Percentiles rank a stretch among this genome's conserved stretches.
Conservation (phyloP, 2,329 filamentous ascomycete species). For the Rachicladosporium sp. region DNA sequence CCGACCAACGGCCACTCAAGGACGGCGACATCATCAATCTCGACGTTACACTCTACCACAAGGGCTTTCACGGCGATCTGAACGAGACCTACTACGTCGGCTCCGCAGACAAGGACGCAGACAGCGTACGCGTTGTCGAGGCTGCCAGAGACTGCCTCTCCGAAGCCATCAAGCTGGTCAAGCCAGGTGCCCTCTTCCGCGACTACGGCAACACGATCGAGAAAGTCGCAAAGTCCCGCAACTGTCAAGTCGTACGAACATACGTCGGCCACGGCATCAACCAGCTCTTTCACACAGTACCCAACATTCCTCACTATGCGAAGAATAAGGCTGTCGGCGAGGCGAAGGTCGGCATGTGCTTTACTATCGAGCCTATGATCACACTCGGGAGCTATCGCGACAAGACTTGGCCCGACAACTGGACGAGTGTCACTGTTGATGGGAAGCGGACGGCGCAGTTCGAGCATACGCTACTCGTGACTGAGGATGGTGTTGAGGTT, state of each 20-base stretch:
- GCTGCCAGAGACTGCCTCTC: constrained; percentile 76
- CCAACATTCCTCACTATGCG: constrained; percentile 88
- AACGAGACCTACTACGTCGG: constrained; percentile 98
- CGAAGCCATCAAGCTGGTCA: constrained; percentile 81
- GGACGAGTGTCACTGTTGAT: constrained; percentile 86
- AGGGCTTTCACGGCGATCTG: constrained; percentile 83
- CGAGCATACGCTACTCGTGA: constrained; percentile 70
- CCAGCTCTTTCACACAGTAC: constrained; percentile 77
- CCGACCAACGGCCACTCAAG: constrained; percentile 68
- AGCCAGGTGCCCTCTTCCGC: constrained; percentile 78
- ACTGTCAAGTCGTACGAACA: constrained; percentile 81
- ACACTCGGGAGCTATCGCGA: constrained; percentile 78
- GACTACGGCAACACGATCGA: constrained; percentile 90
- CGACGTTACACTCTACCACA: constrained; percentile 83
- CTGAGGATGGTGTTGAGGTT: constrained; percentile 66
- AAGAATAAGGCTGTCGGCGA: constrained; percentile 93
- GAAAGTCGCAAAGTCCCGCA: constrained; percentile 72
- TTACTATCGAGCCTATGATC: constrained; percentile 97
- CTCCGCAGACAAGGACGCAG: constrained; percentile 66
- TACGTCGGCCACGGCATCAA: constrained; percentile 95
- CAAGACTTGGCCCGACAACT: constrained; percentile 93
- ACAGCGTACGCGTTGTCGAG: constrained; percentile 79
- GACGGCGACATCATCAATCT: constrained; percentile 95
- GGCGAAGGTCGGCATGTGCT: constrained; percentile 90
- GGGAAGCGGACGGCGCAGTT: constrained; percentile 86